Percentiles rank a stretch among this genome's conserved stretches.
These are phyloP conservation scores for Zoysia pacifica DNA, from an alignment of 176 grass and related monocot species.

Conservation along the genomic window DNA sequence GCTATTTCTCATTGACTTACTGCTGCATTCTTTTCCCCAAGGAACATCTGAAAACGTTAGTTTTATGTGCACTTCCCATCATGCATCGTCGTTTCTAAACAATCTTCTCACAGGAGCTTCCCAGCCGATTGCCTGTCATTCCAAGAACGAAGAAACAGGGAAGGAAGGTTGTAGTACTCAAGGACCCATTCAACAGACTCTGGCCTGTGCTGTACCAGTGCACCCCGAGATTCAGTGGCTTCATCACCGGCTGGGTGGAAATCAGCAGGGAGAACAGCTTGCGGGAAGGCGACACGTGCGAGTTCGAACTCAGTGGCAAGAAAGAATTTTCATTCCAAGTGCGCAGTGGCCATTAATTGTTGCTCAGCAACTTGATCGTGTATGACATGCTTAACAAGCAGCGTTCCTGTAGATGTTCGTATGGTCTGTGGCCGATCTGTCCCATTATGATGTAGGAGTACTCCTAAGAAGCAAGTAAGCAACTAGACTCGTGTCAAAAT, in stretches of 20 bases:
- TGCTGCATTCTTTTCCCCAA: background rate
- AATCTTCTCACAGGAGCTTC: conserved; percentile 43
- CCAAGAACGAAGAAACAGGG: conserved; percentile 49
- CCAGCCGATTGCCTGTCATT: conserved; percentile 42
- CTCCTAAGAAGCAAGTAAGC: background rate
- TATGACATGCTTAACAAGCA: background rate
- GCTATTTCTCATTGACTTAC: background rate
- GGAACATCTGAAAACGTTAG: background rate
- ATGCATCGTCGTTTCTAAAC: background rate
- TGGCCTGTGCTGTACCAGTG: conserved; percentile 66
- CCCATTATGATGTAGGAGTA: background rate
- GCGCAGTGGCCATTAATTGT: background rate
- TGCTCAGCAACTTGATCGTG: background rate
- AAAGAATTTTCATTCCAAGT: conserved; percentile 42
- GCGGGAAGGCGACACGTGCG: conserved; percentile 41
- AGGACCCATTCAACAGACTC: conserved; percentile 39
- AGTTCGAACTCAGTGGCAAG: conserved; percentile 43
- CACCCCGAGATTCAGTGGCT: conserved; percentile 53
- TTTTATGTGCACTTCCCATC: background rate
- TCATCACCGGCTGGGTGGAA: conserved; percentile 56
- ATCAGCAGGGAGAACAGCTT: conserved; percentile 48
- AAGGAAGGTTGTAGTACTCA: conserved; percentile 52
- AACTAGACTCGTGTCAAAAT: background rate
- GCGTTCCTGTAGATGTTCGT: background rate
- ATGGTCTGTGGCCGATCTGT: background rate